Evolutionary conservation across 441 rosid genomes (phyloP).

Genomic region (Mallotus japonicus): DNA sequence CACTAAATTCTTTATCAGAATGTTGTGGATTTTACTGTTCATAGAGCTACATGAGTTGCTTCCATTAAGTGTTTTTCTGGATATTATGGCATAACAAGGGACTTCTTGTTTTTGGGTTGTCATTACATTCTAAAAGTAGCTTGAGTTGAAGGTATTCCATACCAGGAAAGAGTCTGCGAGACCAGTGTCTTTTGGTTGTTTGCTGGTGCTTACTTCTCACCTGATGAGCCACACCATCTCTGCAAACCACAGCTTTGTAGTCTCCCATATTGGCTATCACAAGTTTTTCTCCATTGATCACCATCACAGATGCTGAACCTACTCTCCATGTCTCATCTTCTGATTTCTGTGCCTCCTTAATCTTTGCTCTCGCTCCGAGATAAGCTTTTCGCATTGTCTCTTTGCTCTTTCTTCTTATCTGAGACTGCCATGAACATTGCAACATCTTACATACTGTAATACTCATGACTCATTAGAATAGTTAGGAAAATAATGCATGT

Average conservation of each 20-base stretch:
- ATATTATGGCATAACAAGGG: too few relatives aligned
- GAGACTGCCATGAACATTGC: constrained; percentile 35
- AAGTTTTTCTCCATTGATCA: constrained; percentile 70
- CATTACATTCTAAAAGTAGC: not conserved
- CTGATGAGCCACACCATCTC: constrained; percentile 65
- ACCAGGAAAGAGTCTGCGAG: constrained; percentile 45
- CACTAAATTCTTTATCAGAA: too few relatives aligned
- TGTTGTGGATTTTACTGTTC: too few relatives aligned
- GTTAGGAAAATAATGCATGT: too few relatives aligned
- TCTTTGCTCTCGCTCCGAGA: constrained; percentile 44
- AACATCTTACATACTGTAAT: too few relatives aligned
- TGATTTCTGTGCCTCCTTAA: constrained; percentile 36
- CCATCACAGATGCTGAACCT: constrained; percentile 55
- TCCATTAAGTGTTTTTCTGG: too few relatives aligned
- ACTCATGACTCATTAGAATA: too few relatives aligned
- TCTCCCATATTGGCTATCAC: constrained; percentile 63
- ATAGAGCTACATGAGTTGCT: too few relatives aligned
- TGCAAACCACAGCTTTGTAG: constrained; percentile 59
- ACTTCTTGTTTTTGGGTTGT: too few relatives aligned
- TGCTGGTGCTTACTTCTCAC: constrained; percentile 32
- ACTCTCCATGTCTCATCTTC: constrained; percentile 34
- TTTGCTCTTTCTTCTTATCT: constrained; percentile 46
- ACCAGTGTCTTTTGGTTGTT: constrained; percentile 43
- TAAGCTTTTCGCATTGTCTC: constrained; percentile 59
- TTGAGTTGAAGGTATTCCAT: constrained; percentile 3